Percentiles rank a stretch among this genome's conserved stretches.
phyloP scores from a whole-genome alignment of 164 flowering plant species.

The Magnolia officinalis region DNA sequence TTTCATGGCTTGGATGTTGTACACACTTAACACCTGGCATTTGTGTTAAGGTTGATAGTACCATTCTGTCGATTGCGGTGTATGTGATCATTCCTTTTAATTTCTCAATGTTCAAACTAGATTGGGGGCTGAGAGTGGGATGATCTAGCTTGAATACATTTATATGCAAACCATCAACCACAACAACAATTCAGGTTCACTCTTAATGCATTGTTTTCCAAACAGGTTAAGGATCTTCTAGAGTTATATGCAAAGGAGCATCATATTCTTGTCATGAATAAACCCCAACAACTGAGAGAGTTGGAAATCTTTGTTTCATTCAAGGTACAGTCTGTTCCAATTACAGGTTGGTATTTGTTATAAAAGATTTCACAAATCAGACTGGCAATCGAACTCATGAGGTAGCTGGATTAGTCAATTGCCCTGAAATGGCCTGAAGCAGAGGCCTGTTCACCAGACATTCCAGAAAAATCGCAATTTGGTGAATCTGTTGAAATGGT shows the following conservation, averaged over 20 bases:
- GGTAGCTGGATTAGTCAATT: background rate
- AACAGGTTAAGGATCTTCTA: slow-evolving; percentile 55
- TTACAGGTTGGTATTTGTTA: background rate
- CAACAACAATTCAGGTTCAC: background rate
- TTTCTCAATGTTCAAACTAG: too few relatives aligned
- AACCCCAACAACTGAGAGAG: slow-evolving; percentile 25
- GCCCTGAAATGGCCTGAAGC: background rate
- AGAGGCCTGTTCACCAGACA: background rate
- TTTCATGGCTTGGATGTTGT: too few relatives aligned
- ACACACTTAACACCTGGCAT: too few relatives aligned
- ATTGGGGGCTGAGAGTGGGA: background rate
- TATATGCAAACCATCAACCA: background rate
- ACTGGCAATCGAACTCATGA: background rate
- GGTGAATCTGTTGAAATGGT: background rate
- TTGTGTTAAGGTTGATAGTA: too few relatives aligned
- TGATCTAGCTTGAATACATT: background rate
- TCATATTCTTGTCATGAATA: slow-evolving; percentile 57
- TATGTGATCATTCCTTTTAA: too few relatives aligned
- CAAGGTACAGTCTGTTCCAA: slow-evolving; percentile 46
- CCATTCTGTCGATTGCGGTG: too few relatives aligned
- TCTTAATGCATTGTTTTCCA: background rate
- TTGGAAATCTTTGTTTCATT: slow-evolving; percentile 58
- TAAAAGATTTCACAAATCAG: background rate
- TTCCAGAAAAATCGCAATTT: background rate
- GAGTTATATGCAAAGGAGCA: slow-evolving; percentile 56